phyloP scores from a whole-genome alignment of 1,284 basidiomycete species.

The Heliocybe sulcata region DNA sequence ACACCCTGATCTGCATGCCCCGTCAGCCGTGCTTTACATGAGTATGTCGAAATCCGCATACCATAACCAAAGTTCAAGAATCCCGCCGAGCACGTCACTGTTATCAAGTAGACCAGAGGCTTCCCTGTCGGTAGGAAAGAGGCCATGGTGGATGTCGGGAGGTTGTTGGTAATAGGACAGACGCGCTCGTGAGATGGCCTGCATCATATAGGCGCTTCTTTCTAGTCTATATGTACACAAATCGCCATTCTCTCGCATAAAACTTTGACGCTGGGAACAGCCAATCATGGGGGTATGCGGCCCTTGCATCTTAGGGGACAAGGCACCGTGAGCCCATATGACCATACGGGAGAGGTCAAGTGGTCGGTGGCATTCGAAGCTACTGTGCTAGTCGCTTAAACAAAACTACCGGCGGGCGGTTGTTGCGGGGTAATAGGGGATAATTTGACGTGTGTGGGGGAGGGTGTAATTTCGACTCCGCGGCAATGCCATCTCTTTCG shows the following conservation, averaged over 20 bases:
- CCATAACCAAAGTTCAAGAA: neutral
- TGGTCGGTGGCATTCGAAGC: neutral
- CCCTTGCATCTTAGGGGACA: neutral
- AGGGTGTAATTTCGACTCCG: neutral
- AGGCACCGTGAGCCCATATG: neutral
- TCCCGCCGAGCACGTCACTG: neutral
- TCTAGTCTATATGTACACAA: neutral
- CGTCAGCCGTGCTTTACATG: neutral
- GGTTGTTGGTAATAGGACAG: neutral
- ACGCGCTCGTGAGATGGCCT: neutral
- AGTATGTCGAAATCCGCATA: neutral
- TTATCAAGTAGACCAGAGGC: neutral
- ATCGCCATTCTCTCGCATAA: neutral
- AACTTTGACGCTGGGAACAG: neutral
- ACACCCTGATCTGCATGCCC: neutral
- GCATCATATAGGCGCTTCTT: neutral
- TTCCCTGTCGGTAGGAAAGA: conserved; percentile 1
- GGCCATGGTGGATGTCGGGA: neutral
- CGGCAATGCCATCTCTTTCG: neutral
- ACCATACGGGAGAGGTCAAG: neutral
- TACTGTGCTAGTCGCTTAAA: neutral
- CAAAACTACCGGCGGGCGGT: neutral
- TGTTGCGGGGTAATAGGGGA: neutral
- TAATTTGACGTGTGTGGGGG: neutral
- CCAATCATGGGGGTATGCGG: neutral